These are phyloP conservation scores for Xylariales sp. DNA, from an alignment of 2,329 filamentous ascomycete genomes.

Conservation along the genomic window DNA sequence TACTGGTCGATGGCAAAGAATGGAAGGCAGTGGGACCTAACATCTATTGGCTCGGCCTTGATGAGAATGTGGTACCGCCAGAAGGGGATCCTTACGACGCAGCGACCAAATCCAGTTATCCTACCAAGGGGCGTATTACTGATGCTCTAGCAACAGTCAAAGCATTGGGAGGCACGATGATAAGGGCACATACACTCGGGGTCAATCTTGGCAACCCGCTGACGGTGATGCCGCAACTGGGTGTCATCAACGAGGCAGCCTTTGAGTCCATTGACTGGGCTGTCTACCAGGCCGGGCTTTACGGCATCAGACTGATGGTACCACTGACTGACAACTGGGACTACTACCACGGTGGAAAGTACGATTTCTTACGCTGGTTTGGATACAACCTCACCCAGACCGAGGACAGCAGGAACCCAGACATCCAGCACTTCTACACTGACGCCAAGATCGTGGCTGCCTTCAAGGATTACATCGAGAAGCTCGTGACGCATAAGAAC, in stretches of 20 bases:
- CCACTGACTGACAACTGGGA: constrained; percentile 45
- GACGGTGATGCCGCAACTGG: constrained; percentile 35
- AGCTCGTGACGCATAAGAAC: constrained; percentile 40
- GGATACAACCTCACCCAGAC: constrained; percentile 36
- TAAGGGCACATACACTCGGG: constrained; percentile 41
- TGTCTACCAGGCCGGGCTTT: constrained; percentile 38
- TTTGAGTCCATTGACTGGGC: constrained; percentile 45
- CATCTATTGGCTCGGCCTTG: constrained; percentile 46
- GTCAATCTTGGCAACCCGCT: constrained; percentile 43
- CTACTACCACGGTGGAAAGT: constrained; percentile 48
- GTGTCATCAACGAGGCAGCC: constrained; percentile 36
- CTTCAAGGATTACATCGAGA: constrained; percentile 42
- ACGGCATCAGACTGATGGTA: constrained; percentile 39
- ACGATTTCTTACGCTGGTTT: constrained; percentile 41
- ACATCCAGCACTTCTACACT: constrained; percentile 42
- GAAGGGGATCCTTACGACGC: constrained; percentile 39
- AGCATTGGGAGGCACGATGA: constrained; percentile 40
- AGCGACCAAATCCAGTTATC: constrained; percentile 39
- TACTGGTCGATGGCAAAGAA: constrained; percentile 31
- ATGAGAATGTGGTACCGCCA: constrained; percentile 43
- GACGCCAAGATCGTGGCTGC: constrained; percentile 34
- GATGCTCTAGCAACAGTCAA: constrained; percentile 40
- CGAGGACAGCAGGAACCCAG: constrained; percentile 30
- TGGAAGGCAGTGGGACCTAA: constrained; percentile 45
- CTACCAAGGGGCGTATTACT: constrained; percentile 38